Evolutionary conservation across 140 eudicot genomes (phyloP).

Genomic region (Oenanthe javanica): DNA sequence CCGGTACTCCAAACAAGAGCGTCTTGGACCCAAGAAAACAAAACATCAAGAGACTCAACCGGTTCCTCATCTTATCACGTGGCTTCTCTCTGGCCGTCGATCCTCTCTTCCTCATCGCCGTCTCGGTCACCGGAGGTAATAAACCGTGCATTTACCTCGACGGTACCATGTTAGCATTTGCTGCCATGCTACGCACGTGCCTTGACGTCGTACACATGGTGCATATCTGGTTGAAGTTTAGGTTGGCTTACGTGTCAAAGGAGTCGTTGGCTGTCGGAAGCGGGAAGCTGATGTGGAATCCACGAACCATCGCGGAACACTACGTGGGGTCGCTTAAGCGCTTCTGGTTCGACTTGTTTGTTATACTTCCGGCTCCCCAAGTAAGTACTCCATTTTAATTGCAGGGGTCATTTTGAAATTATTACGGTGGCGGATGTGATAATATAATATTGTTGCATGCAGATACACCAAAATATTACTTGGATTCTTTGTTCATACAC

Average conservation of each 20-base stretch:
- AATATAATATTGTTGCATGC: background rate
- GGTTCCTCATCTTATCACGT: conserved; percentile 56
- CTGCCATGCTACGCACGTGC: conserved; percentile 48
- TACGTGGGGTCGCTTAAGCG: conserved; percentile 53
- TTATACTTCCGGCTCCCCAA: conserved; percentile 78
- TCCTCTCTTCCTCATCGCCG: conserved; percentile 72
- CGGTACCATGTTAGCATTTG: conserved; percentile 34
- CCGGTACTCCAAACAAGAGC: background rate
- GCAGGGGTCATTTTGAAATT: too few relatives aligned
- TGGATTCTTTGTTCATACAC: background rate
- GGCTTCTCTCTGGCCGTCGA: conserved; percentile 69
- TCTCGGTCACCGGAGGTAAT: conserved; percentile 52
- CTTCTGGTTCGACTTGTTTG: conserved; percentile 82
- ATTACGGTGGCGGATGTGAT: background rate
- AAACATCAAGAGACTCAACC: conserved; percentile 46
- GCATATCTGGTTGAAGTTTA: conserved; percentile 82
- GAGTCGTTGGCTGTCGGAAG: conserved; percentile 63
- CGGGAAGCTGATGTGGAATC: conserved; percentile 87
- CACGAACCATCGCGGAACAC: conserved; percentile 51
- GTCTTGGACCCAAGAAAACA: conserved; percentile 72
- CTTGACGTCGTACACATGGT: conserved; percentile 60
- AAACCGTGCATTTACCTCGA: conserved; percentile 60
- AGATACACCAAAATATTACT: background rate
- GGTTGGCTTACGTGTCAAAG: conserved; percentile 77
- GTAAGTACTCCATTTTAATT: too few relatives aligned